Percentiles rank a stretch among this genome's conserved stretches.
Evolutionary conservation across 352 stramenopile genomes (phyloP).

Genomic region (Phytophthora meadii): DNA sequence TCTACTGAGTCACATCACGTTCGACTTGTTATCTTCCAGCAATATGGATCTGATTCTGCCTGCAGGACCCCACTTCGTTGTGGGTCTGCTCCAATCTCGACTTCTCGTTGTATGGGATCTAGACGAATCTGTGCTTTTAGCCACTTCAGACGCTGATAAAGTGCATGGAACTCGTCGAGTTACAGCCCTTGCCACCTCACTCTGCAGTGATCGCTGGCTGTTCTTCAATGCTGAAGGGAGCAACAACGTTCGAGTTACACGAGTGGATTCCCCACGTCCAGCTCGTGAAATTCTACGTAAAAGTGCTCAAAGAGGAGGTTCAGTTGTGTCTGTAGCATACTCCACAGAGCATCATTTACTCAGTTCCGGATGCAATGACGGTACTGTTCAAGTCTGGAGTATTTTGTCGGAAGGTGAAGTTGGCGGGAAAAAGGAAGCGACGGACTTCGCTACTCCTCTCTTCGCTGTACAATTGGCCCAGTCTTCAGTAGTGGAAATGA

Average conservation of each 20-base stretch:
- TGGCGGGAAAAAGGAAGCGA: conserved; percentile 28
- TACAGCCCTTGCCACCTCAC: conserved; percentile 55
- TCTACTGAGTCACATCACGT: conserved; percentile 62
- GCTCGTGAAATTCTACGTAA: conserved; percentile 82
- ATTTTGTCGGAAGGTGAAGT: conserved; percentile 57
- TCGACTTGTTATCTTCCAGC: conserved; percentile 60
- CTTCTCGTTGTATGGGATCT: conserved; percentile 75
- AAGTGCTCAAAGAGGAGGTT: conserved; percentile 59
- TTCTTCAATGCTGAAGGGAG: conserved; percentile 81
- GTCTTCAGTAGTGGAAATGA: conserved; percentile 54
- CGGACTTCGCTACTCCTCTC: conserved; percentile 35
- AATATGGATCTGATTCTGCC: conserved; percentile 60
- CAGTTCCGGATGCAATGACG: conserved; percentile 68
- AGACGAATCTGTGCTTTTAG: conserved; percentile 61
- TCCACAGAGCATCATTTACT: conserved; percentile 57
- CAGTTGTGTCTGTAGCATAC: conserved; percentile 65
- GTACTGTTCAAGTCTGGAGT: conserved; percentile 67
- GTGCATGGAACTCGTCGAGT: conserved; percentile 58
- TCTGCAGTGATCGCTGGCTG: conserved; percentile 65
- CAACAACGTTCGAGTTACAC: conserved; percentile 73
- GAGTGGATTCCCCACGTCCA: conserved; percentile 52
- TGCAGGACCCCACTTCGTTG: conserved; percentile 53
- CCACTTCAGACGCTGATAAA: conserved; percentile 70
- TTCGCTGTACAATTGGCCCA: conserved; percentile 44
- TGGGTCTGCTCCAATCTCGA: conserved; percentile 62